Evolutionary conservation across 2,329 filamentous ascomycete genomes (phyloP), one percentile per base, ranked within the genome.

Genomic region (Penicillium occitanis): DNA sequence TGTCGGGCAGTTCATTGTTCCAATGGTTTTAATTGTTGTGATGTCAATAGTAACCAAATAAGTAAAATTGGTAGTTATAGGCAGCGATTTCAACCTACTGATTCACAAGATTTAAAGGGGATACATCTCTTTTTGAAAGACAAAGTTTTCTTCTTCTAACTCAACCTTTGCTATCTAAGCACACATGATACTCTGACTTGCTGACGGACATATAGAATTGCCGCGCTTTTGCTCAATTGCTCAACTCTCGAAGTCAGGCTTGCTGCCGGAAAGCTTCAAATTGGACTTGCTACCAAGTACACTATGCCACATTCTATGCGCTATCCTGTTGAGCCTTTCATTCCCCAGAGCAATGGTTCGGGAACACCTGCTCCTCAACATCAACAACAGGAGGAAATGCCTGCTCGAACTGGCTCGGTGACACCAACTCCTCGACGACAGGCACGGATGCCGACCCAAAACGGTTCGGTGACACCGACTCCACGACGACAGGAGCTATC

Each of bases 251-350:
- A 57, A 37, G 33, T 22, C 11, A 40, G 3, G 14, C 30, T 35
- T 7, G 11, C 51, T 22, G 8, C n/a, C 8, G n/a, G 8, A 55
- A 1, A 35, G 30, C 51, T 35, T 35, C 28, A 19, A 30, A 7
- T 30, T 30, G 30, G 30, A 30, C 30, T 37, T 35, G n/a, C 33
- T 22, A 37, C 33, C 30, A n/a, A 22, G 37, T 8, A 33, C 30
- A 40, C 11, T 2, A 57, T 57, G 53, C 11, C 53, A 22, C 10
- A 19, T 5, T 4, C 5, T 14, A 40, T 57, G 33, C 53, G 33
- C 33, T 57, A 57, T 40, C 53, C 53, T 37, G 53, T 57, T 40
- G 53, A 57, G 53, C n/a, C 33, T 14, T 57, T 40, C 5, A n/a
- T 35, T 22, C 33, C 33, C 25, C 28, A 17, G 17, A 11, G 4